Base-by-base conservation (phyloP, 2,329 filamentous ascomycete genomes). In the Aspergillus melleus region DNA sequence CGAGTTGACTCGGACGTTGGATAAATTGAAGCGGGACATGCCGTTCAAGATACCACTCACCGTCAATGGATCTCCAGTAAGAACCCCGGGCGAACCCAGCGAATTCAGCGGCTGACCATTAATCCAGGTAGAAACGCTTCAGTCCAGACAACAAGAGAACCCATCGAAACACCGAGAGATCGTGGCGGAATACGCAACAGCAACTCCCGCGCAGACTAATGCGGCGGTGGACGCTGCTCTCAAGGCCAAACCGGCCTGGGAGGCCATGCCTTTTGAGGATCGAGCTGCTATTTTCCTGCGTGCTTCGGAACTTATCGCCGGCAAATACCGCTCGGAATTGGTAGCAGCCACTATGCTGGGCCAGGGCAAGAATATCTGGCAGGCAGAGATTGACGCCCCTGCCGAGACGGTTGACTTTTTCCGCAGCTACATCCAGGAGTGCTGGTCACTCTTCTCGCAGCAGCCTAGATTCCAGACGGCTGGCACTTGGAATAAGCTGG, bases 331-430 rank as follows among this genome's bases (percentile, higher is more conserved):
- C 72, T 96, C 96, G 77, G 92, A 96, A 55, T 86, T 98, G 68
- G 96, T 97, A 89, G 93, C 94, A 4, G 88, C 92, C 32, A 97
- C 94, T 5, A 96, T 98, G 87, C 82, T 96, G 20, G 94, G 94
- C 63, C 94, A 98, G 79, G 94, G 94, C 70, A 98, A 98, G 86
- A 98, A 97, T 75, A 92, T 91, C 49, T 97, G 92, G 92, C 94
- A 98, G 79, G 94, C 94, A n/a, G 94, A 98, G 83, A 97, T 98
- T 64, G 94, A 98, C 76, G 85, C 92, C 44, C 93, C 93, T 19
- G 94, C 94, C 11, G 94, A 98, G 83, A 80, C 96, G 67, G 89
- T 86, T 66, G 94, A 98, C 75, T 97, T 98, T 79, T 81, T 98
- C 73, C 87, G 92, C 73, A 79, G 96, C 82, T 95, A 95, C 73